phyloP scores from a whole-genome alignment of 2,329 filamentous ascomycete genomes.

The Domatiomyces globalis region DNA sequence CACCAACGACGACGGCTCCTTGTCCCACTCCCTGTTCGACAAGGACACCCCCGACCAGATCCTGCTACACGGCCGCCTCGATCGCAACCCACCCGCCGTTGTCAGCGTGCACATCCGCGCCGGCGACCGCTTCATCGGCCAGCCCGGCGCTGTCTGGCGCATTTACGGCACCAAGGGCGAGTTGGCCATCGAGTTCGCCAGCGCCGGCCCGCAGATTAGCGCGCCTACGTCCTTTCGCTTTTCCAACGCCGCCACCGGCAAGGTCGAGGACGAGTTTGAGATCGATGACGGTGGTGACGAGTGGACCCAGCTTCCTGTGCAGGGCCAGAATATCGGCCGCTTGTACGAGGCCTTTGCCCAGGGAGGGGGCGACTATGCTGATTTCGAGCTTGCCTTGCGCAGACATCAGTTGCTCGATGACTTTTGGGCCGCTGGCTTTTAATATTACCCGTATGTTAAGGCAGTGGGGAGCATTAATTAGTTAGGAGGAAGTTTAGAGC shows the following conservation, averaged over 20 bases:
- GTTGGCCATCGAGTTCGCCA: slow-evolving; percentile 26
- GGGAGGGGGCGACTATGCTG: slow-evolving; percentile 27
- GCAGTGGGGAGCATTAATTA: no score
- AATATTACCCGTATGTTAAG: no score
- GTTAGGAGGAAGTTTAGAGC: neutral
- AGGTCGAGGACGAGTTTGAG: slow-evolving; percentile 30
- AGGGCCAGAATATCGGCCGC: slow-evolving; percentile 37
- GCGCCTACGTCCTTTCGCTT: slow-evolving; percentile 35
- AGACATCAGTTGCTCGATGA: slow-evolving; percentile 37
- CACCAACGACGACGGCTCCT: slow-evolving; percentile 12
- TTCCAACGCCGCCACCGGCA: slow-evolving; percentile 35
- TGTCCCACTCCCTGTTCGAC: slow-evolving; percentile 13
- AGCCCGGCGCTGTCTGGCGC: slow-evolving; percentile 17
- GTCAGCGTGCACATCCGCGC: slow-evolving; percentile 16
- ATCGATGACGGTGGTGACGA: slow-evolving; percentile 31
- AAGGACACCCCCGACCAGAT: slow-evolving; percentile 19
- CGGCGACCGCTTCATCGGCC: slow-evolving; percentile 15
- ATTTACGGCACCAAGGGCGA: slow-evolving; percentile 27
- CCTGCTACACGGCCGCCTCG: slow-evolving; percentile 16
- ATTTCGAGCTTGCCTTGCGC: slow-evolving; percentile 32
- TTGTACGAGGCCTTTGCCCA: slow-evolving; percentile 44
- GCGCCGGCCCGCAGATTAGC: slow-evolving; percentile 24
- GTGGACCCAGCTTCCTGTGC: slow-evolving; percentile 33
- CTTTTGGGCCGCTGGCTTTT: slow-evolving; percentile 11
- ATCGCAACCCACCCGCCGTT: slow-evolving; percentile 10